Base-by-base conservation (phyloP, 2,329 filamentous ascomycete species). In the Aspergillus sp. region DNA sequence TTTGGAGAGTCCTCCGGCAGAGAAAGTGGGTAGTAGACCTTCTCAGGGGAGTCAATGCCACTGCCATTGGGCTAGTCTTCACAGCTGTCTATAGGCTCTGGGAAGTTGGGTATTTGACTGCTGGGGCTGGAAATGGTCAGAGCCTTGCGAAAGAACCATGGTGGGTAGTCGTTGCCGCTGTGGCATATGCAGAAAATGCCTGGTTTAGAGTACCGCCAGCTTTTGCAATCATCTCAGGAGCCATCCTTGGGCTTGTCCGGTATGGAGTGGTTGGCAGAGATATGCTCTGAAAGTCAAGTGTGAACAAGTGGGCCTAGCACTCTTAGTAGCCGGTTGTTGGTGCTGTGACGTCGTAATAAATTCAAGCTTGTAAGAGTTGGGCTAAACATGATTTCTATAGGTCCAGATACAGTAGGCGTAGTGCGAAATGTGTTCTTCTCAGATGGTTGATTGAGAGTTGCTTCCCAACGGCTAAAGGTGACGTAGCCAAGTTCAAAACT, bases 31-130 rank as follows among this genome's bases (percentile, higher is more conserved):
- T 88, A 0, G 81, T 79, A 53, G 80, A 82, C 72, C 72, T 79
- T 0, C 66, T 89, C 9, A 71, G 85, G 15, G 86, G 87, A 0
- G 73, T 88, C 5, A 89, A 89, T 69, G 85, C 87, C 0, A 80
- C 79, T 0, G 87, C 87, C 0, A 84, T 89, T 0, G 87, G 87
- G 0, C 66, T 89, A 41, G 84, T 89, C 0, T 89, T 86, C 57
- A 88, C 86, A 0, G 87, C 87, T 0, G 86, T 89, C 1, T 89
- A 89, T 64, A 77, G 85, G 2, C 73, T 89, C 7, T 88, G 85
- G 84, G 80, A 87, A 73, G 84, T 89, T 66, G 87, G 87, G 0
- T 87, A 82, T 62, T 73, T 89, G 6, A 84, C 83, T 13, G 75
- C 82, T 23, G 76, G 77, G 0, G 81, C 79, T 19, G 76, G 78